phyloP scores from a whole-genome alignment of 129 eudicot genomes.

The Artemisia annua region DNA sequence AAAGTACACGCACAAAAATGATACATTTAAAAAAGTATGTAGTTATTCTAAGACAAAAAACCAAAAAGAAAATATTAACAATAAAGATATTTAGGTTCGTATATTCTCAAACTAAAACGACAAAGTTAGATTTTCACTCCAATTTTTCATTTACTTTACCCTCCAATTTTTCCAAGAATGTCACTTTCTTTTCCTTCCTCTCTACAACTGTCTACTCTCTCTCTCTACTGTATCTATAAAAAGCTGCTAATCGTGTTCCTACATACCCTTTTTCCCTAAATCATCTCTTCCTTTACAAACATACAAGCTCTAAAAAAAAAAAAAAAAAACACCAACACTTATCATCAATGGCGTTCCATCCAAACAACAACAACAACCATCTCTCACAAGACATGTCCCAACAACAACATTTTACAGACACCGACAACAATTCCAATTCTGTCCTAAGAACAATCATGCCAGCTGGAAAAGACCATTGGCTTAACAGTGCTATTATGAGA shows the following conservation, averaged over 20 bases:
- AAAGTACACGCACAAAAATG: no score
- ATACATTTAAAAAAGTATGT: no score
- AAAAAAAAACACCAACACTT: background rate
- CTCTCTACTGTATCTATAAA: constrained; percentile 13
- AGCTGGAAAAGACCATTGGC: constrained; percentile 64
- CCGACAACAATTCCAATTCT: constrained; percentile 43
- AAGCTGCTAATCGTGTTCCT: constrained; percentile 20
- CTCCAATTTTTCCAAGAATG: constrained; percentile 20
- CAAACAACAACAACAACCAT: constrained; percentile 31
- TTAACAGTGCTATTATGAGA: constrained; percentile 67
- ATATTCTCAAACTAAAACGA: no score
- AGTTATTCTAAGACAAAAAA: no score
- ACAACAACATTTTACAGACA: constrained; percentile 55
- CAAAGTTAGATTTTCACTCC: no score
- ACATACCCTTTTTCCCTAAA: background rate
- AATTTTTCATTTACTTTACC: background rate
- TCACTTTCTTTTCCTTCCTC: constrained; percentile 27
- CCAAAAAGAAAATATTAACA: no score
- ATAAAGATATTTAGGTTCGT: no score
- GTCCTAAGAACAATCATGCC: constrained; percentile 45
- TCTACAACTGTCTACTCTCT: background rate
- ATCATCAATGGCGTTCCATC: constrained; percentile 46
- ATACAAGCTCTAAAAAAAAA: background rate
- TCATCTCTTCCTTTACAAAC: background rate
- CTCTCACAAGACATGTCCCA: constrained; percentile 59